Evolutionary conservation across 1,284 basidiomycete genomes (phyloP), one percentile per base, ranked within the genome.

Genomic region (Marasmius sp.): DNA sequence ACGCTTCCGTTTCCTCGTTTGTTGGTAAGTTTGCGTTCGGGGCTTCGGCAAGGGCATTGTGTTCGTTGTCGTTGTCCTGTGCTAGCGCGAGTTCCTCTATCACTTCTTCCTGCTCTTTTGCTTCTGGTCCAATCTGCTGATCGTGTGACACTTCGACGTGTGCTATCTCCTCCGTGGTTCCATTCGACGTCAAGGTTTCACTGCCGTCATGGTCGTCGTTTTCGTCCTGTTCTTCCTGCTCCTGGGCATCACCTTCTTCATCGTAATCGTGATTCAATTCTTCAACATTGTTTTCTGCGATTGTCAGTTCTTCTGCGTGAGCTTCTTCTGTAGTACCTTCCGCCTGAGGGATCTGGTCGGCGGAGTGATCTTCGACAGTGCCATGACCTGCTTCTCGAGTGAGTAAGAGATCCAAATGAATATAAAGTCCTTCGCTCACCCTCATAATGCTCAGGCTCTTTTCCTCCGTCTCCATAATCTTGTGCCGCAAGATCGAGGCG

Each of bases 401-500:
- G 33, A 20, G 20, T 51, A 14, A 51, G 50, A 3, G n/a, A 51
- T 16, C 9, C 16, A 2, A 33, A 27, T 11, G 50, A 16, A 33
- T 7, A 38, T n/a, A n/a, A 5, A 38, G 38, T 12, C 6, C 34
- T 18, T 18, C 45, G 11, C 52, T 14, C 16, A 54, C 52, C 52
- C 38, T 54, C 52, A 11, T 18, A 12, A 5, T 54, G 34, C 12
- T 37, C 52, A 14, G n/a, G 16, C 20, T 37, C 52, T 37, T 52
- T 34, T 6, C 34, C 60, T 37, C 54, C 54, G 12, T 60, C 62
- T 20, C 61, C 59, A 16, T 39, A 54, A 39, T 56, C 43, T 22
- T 63, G 53, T 9, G 65, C 70, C 36, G 71, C 69, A 6, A 82
- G 51, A 49, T 79, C 75, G 7, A 84, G 69, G 39, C 81, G 79